A percentile compares a stretch with the other conserved stretches of the same genome.
Conservation (phyloP, 2,329 filamentous ascomycete species). For the Talaromyces islandicus region DNA sequence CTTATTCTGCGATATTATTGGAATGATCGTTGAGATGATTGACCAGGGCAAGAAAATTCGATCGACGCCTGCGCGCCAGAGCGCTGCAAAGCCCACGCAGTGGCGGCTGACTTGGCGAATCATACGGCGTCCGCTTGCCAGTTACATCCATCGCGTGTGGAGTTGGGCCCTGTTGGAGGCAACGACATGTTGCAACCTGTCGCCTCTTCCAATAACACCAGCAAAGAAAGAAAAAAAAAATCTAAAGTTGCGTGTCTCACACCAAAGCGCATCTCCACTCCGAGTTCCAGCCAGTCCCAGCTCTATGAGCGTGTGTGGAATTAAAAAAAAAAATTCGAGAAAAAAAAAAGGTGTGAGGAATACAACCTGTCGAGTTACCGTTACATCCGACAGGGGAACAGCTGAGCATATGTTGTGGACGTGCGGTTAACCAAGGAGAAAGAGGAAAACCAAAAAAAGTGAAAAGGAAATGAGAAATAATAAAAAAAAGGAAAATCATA, state of each 20-base stretch:
- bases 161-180: conserved; percentile 6
- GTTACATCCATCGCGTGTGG: conserved; percentile 8
- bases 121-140: neutral
- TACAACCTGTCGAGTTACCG: neutral
- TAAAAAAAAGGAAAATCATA: neutral
- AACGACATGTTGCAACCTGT: conserved; percentile 9
- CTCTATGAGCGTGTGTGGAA: neutral
- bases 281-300: neutral
- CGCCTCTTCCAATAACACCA: neutral
- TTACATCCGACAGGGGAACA: neutral
- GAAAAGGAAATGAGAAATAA: neutral
- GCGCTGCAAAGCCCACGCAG: neutral
- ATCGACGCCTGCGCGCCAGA: neutral
- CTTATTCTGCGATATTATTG: neutral
- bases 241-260: neutral
- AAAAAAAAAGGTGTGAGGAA: neutral
- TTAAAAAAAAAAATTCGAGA: neutral
- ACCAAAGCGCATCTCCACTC: neutral
- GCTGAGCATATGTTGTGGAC: neutral
- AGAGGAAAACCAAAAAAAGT: neutral
- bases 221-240: neutral
- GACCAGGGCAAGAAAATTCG: neutral
- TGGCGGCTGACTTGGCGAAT: neutral
- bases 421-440: neutral
- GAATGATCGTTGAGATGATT: neutral